Evolutionary conservation across 164 flowering plant genomes (phyloP), one percentile per base, ranked within the genome.

Genomic region (Brasenia schreberi): DNA sequence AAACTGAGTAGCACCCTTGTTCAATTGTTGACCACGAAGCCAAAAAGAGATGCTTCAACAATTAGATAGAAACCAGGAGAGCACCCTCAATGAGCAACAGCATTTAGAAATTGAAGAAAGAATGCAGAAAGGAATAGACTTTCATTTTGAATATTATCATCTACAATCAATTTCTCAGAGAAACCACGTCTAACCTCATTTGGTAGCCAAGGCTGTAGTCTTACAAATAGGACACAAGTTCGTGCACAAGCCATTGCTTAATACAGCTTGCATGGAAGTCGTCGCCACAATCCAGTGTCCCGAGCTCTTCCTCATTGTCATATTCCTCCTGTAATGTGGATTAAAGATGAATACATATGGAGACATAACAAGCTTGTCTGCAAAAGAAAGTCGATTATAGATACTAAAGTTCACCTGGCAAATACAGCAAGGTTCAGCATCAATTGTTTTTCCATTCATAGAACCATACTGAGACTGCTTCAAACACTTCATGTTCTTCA

Each of bases 141-240:
- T 33, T 33, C 39, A 33, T 33, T 33, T 33, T 33, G 3, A 33
- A 33, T 33, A 33, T 33, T 33, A 33, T 33, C 39, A 33, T 33
- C 39, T 33, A 33, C 39, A 33, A 33, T 33, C 39, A 33, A 33
- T 1, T 33, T 33, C 4, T 33, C 39, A 33, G 39, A 33, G 39
- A 33, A 33, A 33, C 4, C 39, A 2, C 39, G 39, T 33, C 39
- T 33, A 33, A 33, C 39, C 39, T 1, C 39, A 33, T 33, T 33
- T 49, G 56, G 56, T 49, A 49, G 7, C 63, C 63, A 88, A 67
- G 65, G 76, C 92, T 2, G 89, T 75, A 18, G 79, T 84, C 75
- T 87, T 91, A 74, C 97, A 91, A 59, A 91, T 83, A 61, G 97
- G 97, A 72, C 97, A 91, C 43, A 83, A 61, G 68, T 91, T 91